phyloP scores from a whole-genome alignment of 140 eudicot genomes.

The Ambrosia hybrid region DNA sequence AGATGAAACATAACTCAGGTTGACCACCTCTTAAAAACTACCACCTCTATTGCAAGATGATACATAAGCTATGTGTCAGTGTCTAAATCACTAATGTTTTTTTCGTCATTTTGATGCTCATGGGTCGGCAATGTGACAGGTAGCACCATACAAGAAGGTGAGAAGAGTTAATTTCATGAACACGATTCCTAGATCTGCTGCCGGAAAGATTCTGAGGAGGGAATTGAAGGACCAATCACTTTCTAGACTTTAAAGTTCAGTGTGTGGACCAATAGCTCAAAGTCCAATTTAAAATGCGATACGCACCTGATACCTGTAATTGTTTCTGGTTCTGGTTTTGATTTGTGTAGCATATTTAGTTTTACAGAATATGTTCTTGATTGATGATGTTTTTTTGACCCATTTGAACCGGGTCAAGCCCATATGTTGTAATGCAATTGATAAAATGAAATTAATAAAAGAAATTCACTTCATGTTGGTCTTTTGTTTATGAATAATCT shows the following conservation, averaged over 20 bases:
- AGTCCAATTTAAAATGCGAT: too few relatives aligned
- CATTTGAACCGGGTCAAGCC: not conserved
- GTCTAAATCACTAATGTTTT: not conserved
- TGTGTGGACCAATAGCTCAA: too few relatives aligned
- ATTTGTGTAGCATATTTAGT: slow-evolving; percentile 5
- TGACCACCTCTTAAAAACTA: too few relatives aligned
- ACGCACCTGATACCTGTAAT: not conserved
- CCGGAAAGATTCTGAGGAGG: slow-evolving; percentile 18
- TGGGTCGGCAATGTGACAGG: slow-evolving; percentile 1
- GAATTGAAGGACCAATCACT: slow-evolving; percentile 3
- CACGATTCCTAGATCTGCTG: slow-evolving; percentile 9
- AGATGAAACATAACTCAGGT: not conserved
- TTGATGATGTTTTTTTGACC: slow-evolving; percentile 1
- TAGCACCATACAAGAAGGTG: slow-evolving; percentile 17
- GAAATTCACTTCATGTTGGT: not conserved
- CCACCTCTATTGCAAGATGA: too few relatives aligned
- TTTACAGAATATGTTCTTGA: slow-evolving; percentile 4
- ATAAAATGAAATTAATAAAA: not conserved
- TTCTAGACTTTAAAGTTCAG: slow-evolving; percentile 5
- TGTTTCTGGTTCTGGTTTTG: not conserved
- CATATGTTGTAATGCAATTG: not conserved
- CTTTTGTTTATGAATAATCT: not conserved
- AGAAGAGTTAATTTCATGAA: slow-evolving; percentile 10
- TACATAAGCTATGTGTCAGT: too few relatives aligned
- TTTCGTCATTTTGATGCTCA: not conserved